Conservation (phyloP, 805 yeast species). For the Candida gorgasii region DNA sequence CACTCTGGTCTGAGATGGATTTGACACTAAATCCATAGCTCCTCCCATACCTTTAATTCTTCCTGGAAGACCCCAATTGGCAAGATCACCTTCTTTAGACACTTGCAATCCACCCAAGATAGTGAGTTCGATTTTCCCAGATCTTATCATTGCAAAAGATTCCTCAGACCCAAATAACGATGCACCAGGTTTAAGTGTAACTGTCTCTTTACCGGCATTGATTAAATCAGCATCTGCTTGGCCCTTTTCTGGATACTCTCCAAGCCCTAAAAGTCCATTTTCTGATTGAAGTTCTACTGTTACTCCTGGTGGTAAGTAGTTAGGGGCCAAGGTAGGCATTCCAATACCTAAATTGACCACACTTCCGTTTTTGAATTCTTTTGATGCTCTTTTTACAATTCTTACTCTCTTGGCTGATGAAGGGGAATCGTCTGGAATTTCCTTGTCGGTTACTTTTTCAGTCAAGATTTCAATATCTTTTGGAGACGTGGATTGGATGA, state of each 20-base stretch:
- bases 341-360: slow-evolving; percentile 52
- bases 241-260: slow-evolving; percentile 45
- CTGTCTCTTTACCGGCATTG: slow-evolving; percentile 55
- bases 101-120: slow-evolving; percentile 54
- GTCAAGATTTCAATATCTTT: slow-evolving; percentile 43
- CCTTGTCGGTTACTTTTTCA: slow-evolving; percentile 9
- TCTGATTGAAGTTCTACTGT: slow-evolving; percentile 48
- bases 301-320: slow-evolving; percentile 33
- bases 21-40: slow-evolving; percentile 54
- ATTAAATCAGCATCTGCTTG: slow-evolving; percentile 49
- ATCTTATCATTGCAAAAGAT: slow-evolving; percentile 51
- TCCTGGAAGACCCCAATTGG: slow-evolving; percentile 56
- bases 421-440: slow-evolving; percentile 10
- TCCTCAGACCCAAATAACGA: slow-evolving; percentile 51
- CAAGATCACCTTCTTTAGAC: slow-evolving; percentile 48
- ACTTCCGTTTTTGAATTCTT: slow-evolving; percentile 45
- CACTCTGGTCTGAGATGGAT: slow-evolving; percentile 45
- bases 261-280: slow-evolving; percentile 51
- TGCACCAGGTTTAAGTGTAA: slow-evolving; percentile 47
- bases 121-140: slow-evolving; percentile 46
- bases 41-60: slow-evolving; percentile 56
- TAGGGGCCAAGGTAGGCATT: slow-evolving; percentile 51
- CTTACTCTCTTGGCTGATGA: slow-evolving; percentile 26
- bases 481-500: slow-evolving; percentile 42
- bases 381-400: slow-evolving; percentile 46